Evolutionary conservation across 108 stramenopile species (phyloP).

Genomic region (Nitzschia sp.): DNA sequence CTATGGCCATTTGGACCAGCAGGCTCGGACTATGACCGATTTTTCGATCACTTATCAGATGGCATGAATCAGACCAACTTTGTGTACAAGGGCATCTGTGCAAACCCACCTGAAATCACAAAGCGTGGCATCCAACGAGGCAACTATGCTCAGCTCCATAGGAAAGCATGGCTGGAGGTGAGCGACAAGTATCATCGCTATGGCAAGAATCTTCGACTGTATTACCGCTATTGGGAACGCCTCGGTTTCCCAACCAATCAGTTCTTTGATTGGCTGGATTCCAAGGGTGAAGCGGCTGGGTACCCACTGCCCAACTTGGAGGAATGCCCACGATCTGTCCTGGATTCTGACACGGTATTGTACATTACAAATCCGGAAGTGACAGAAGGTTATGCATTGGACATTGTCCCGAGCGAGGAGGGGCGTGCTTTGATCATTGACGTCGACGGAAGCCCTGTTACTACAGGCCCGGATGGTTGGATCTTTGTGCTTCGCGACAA

Average conservation of each 20-base stretch:
- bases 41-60: conserved; percentile 27
- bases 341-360: conserved; percentile 84
- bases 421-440: conserved; percentile 57
- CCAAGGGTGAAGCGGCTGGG: conserved; percentile 74
- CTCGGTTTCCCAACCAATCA: conserved; percentile 73
- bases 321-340: conserved; percentile 70
- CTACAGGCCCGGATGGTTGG: conserved; percentile 87
- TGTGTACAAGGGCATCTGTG: conserved; percentile 74
- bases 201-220: conserved; percentile 89
- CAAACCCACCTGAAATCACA: conserved; percentile 75
- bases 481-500: conserved; percentile 89
- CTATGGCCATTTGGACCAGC: conserved; percentile 29
- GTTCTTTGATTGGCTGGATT: conserved; percentile 92
- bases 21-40: conserved; percentile 12
- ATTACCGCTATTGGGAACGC: conserved; percentile 85
- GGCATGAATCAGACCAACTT: conserved; percentile 18
- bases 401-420: conserved; percentile 53
- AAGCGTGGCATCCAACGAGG: conserved; percentile 72
- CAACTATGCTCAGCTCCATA: conserved; percentile 77
- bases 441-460: conserved; percentile 54
- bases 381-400: conserved; percentile 58
- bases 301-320: conserved; percentile 64
- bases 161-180: conserved; percentile 91
- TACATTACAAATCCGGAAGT: conserved; percentile 72
- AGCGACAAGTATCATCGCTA: conserved; percentile 92